A percentile compares a stretch with the other conserved stretches of the same genome.
Evolutionary conservation across 345 rosid species (phyloP).

Genomic region (Murraya paniculata): DNA sequence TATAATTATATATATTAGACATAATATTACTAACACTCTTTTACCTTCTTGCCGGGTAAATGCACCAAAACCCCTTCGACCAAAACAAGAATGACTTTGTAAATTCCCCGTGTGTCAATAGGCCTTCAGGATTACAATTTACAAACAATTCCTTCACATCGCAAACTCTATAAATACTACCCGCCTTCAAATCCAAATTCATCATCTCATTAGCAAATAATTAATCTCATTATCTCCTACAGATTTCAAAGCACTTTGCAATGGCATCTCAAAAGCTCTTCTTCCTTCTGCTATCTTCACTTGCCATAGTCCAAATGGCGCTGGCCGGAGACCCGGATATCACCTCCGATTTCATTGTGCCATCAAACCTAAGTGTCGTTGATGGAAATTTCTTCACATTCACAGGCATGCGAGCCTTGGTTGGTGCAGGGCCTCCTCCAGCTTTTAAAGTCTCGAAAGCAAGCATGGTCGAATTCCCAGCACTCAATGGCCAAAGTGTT

Average conservation of each 20-base stretch:
- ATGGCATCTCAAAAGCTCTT: slow-evolving; percentile 18
- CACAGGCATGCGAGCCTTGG: slow-evolving; percentile 21
- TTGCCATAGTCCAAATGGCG: slow-evolving; percentile 7
- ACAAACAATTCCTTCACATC: not conserved
- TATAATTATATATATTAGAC: too few species aligned
- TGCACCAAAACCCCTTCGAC: not conserved
- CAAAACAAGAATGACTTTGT: slow-evolving; percentile 12
- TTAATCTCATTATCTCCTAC: not conserved
- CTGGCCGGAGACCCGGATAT: slow-evolving; percentile 41
- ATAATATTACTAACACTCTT: not conserved
- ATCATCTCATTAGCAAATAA: not conserved
- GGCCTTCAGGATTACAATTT: slow-evolving; percentile 11
- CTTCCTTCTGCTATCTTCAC: slow-evolving; percentile 18
- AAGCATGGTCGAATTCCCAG: slow-evolving; percentile 30
- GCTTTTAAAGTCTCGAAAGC: slow-evolving; percentile 25
- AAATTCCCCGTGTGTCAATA: slow-evolving; percentile 3
- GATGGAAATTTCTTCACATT: slow-evolving; percentile 38
- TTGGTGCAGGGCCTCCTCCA: not conserved
- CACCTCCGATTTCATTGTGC: slow-evolving; percentile 28
- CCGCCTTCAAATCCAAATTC: not conserved
- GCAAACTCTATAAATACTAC: not conserved
- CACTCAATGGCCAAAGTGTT: slow-evolving; percentile 35
- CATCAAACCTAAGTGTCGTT: not conserved
- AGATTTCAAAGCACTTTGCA: not conserved
- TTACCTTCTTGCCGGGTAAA: not conserved